A percentile compares a stretch with the other conserved stretches of the same genome.
Evolutionary conservation across 1,284 basidiomycete species (phyloP).

Genomic region (Mixia osmundae): DNA sequence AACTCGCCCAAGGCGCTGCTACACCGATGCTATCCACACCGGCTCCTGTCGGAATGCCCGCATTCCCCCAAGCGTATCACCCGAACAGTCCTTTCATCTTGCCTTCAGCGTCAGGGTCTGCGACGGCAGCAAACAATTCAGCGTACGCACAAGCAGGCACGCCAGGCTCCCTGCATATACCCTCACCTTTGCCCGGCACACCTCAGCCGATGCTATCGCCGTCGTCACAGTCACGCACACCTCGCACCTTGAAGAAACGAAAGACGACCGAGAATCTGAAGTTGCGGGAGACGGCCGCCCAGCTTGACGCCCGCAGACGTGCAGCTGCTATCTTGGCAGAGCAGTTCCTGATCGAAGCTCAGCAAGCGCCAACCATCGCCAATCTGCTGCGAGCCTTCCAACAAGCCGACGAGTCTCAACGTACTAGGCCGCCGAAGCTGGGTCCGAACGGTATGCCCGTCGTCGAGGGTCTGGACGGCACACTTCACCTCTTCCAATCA

Average conservation of each 20-base stretch:
- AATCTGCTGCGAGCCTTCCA: constrained; percentile 8
- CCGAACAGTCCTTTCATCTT: background rate
- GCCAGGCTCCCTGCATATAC: background rate
- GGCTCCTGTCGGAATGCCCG: no score
- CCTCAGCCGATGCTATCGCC: background rate
- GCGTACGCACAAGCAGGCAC: background rate
- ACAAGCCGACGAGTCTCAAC: constrained; percentile 5
- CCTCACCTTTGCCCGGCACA: background rate
- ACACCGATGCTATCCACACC: no score
- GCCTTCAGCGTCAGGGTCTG: background rate
- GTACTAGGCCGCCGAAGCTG: constrained; percentile 1
- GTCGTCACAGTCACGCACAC: background rate
- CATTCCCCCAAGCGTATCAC: background rate
- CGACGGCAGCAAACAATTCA: background rate
- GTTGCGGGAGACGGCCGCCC: constrained; percentile 2
- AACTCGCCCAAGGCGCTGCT: no score
- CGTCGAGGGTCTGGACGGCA: constrained; percentile 6
- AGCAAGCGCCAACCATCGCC: constrained; percentile 5
- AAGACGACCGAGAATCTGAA: constrained; percentile 8
- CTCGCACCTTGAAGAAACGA: constrained; percentile 8
- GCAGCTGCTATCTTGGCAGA: background rate
- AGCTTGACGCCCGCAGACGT: constrained; percentile 1
- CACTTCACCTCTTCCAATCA: constrained; percentile 5
- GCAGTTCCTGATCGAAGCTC: constrained; percentile 1
- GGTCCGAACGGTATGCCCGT: constrained; percentile 1